Evolutionary conservation across 1,284 basidiomycete species (phyloP).

Genomic region (Sanghuangporus sanghuang): DNA sequence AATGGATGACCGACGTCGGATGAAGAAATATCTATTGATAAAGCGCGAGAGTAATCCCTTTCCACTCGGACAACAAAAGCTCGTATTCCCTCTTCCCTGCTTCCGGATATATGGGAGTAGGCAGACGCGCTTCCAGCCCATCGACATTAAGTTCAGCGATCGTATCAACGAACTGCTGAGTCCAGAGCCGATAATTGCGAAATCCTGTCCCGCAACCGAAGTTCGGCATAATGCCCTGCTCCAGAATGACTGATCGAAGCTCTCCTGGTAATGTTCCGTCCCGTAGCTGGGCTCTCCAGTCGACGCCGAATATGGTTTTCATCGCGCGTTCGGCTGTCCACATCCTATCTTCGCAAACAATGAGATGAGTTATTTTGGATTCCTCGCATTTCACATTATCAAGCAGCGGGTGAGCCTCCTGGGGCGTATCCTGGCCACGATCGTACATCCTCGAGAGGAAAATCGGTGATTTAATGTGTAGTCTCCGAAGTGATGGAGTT

Average conservation of each 20-base stretch:
- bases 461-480: not conserved
- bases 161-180: not conserved
- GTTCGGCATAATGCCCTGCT: not conserved
- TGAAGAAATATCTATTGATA: too few species aligned
- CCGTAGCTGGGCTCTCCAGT: not conserved
- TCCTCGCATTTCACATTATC: not conserved
- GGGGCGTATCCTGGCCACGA: not conserved
- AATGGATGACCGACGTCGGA: not conserved
- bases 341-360: not conserved
- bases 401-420: not conserved
- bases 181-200: too few species aligned
- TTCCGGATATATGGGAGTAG: not conserved
- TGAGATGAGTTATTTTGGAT: not conserved
- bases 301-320: not conserved
- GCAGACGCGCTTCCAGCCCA: not conserved
- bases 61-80: not conserved
- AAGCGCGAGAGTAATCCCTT: not conserved
- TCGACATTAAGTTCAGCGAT: not conserved
- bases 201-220: not conserved
- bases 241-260: not conserved
- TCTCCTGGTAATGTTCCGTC: not conserved
- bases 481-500: not conserved
- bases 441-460: not conserved
- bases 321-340: not conserved
- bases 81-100: not conserved